phyloP scores from a whole-genome alignment of 805 yeast species.

The Zygosaccharomyces pseudorouxii region DNA sequence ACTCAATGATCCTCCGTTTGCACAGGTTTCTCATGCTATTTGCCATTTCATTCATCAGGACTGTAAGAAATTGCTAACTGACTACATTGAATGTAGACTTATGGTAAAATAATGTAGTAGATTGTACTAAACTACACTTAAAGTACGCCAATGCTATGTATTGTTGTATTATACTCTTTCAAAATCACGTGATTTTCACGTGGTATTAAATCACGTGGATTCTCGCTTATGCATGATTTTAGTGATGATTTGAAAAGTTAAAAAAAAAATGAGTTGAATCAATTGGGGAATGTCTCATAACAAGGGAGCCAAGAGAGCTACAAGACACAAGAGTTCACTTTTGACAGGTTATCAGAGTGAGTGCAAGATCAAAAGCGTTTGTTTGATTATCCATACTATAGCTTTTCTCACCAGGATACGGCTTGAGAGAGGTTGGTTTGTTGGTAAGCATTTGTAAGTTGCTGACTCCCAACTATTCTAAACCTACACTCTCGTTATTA shows the following conservation, averaged over 20 bases:
- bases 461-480: background rate
- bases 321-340: background rate
- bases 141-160: no score
- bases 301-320: background rate
- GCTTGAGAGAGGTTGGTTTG: background rate
- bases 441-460: background rate
- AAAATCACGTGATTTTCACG: background rate
- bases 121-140: no score
- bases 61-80: conserved; percentile 12
- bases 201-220: background rate
- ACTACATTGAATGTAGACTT: conserved; percentile 7
- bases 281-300: conserved; percentile 3
- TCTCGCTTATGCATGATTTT: no score
- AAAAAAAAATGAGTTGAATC: conserved; percentile 1
- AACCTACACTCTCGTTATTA: background rate
- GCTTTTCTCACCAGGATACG: background rate
- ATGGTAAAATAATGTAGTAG: background rate
- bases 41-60: conserved; percentile 18
- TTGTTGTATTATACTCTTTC: background rate
- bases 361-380: background rate
- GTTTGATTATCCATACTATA: background rate
- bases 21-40: conserved; percentile 13
- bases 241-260: background rate
- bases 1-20: conserved; percentile 17
- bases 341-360: background rate